These are phyloP conservation scores for Penicillium sp. DNA, from an alignment of 2,329 filamentous ascomycete species.

Conservation along the genomic window DNA sequence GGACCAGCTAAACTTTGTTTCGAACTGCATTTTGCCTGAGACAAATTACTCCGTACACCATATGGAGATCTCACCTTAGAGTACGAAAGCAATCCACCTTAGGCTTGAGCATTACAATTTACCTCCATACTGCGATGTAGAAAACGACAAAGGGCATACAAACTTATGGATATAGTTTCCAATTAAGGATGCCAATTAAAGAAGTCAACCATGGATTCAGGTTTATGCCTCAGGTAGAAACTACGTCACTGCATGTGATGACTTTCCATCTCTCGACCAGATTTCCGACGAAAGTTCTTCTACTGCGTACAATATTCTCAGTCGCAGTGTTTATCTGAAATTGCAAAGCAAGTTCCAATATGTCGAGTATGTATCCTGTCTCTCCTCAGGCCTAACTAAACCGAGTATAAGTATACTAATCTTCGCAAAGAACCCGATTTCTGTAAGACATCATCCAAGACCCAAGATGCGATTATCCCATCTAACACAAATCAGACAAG, in stretches of 20 bases:
- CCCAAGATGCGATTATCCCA: background rate
- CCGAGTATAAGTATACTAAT: background rate
- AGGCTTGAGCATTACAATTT: too few species aligned
- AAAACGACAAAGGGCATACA: too few species aligned
- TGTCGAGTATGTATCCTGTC: conserved; percentile 26
- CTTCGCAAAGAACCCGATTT: conserved; percentile 36
- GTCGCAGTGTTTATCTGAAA: background rate
- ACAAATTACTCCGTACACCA: background rate
- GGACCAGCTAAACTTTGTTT: conserved; percentile 1
- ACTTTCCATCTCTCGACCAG: background rate
- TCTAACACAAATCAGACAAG: conserved; percentile 53
- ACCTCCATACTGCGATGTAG: too few species aligned
- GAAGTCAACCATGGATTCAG: background rate
- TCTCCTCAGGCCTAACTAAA: background rate
- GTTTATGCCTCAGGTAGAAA: conserved; percentile 12
- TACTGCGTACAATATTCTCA: background rate
- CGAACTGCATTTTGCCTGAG: background rate
- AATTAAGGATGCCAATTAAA: background rate
- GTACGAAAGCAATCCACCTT: background rate
- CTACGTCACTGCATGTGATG: conserved; percentile 21
- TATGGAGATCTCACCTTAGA: background rate
- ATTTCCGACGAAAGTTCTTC: background rate
- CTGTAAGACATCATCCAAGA: conserved; percentile 32
- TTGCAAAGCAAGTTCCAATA: conserved; percentile 2
- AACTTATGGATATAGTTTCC: background rate